Base-by-base conservation (phyloP, 495 filamentous ascomycete species). In the Thermothielavioides terrestris region DNA sequence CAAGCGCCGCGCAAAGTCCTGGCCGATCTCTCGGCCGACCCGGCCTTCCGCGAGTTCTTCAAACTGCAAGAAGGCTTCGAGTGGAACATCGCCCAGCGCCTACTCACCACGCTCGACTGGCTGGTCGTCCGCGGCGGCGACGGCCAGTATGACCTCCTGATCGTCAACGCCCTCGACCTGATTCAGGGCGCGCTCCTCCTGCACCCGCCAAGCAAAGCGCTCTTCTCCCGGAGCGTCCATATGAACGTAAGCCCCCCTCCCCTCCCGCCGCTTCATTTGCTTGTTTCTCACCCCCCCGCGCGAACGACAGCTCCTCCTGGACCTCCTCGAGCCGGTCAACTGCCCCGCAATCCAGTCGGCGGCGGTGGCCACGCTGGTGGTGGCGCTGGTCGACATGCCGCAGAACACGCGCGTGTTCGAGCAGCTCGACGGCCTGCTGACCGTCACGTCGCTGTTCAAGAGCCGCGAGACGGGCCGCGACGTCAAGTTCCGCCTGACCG, bases 61-160 rank as follows among this genome's bases (percentile, higher is more conserved):
- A 88, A 94, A 60, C 64, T 97, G 43, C 92, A 98, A 65, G 91
- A 95, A 59, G 84, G 91, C 10, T 98, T 98, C 67, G 86, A 95
- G 69, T 98, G 90, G 87, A 98, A 98, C 69, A 86, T 96, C 30
- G 85, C 88, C 26, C 83, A 88, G 66, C 84, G 90, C 53, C 73
- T 98, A 46, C 82, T 94, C 41, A 78, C 81, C 26, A 94, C 88
- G 54, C 79, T 98, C 31, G 92, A 98, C 65, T 80, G 88, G 48
- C 77, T 96, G 37, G 75, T 96, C 42, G 88, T 88, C 10, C 83
- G 84, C 63, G 80, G 80, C 26, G 82, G 79, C 67, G 83, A 86
- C 60, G 84, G 82, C 23, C 85, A 87, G 60, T 92, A 89, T 61
- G 89, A 97, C 66, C 72, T 90, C 40, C 77, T 96, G 37, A 94